phyloP scores from a whole-genome alignment of 371 early-diverging fungal genomes.

The Rhizopus microsporus region DNA sequence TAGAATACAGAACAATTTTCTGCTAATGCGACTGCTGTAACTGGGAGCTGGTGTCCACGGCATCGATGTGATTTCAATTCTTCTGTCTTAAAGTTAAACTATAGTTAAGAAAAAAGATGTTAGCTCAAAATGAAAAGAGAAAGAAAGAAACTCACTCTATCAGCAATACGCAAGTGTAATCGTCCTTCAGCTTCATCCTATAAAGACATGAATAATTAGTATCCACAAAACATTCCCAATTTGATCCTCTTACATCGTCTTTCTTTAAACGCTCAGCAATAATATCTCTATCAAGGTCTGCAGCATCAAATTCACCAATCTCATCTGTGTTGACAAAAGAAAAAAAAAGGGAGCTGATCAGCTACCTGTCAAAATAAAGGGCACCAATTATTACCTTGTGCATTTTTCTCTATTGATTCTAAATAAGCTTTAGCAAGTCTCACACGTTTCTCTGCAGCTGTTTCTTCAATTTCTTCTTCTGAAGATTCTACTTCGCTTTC shows the following conservation, averaged over 20 bases:
- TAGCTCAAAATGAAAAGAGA: not conserved
- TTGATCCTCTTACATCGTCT: conserved; percentile 66
- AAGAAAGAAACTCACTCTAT: conserved; percentile 33
- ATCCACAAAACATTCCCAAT: not conserved
- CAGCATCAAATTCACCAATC: conserved; percentile 84
- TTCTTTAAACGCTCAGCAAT: conserved; percentile 85
- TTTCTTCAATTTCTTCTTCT: conserved; percentile 71
- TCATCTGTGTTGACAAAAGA: conserved; percentile 45
- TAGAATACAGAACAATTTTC: conserved; percentile 72
- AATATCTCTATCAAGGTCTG: conserved; percentile 89
- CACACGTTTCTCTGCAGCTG: conserved; percentile 89
- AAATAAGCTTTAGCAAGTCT: conserved; percentile 92
- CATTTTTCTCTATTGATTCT: conserved; percentile 66
- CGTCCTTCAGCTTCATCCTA: conserved; percentile 59
- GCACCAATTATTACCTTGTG: conserved; percentile 49
- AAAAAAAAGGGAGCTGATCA: not conserved
- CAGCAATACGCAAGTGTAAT: conserved; percentile 54
- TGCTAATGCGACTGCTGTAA: conserved; percentile 78
- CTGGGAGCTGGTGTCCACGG: conserved; percentile 73
- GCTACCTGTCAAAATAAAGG: not conserved
- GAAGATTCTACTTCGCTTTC: conserved; percentile 66
- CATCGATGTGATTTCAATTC: conserved; percentile 36
- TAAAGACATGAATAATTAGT: not conserved
- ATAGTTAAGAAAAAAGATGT: not conserved
- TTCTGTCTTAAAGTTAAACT: conserved; percentile 54